phyloP scores from a whole-genome alignment of 495 filamentous ascomycete genomes.

The Penicillium atrosanguineum region DNA sequence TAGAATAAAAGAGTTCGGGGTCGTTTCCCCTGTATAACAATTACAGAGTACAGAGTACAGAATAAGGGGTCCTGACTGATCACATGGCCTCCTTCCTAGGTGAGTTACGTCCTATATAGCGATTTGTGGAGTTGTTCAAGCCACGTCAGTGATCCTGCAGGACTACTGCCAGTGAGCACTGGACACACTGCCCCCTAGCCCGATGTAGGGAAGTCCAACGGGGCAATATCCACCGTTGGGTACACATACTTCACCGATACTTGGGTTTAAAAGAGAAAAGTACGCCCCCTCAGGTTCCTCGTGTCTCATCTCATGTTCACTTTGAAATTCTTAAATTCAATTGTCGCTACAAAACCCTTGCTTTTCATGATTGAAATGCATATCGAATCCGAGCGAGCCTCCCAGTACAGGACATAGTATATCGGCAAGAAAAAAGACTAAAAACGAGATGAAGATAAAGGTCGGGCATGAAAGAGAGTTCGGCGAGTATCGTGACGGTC shows the following conservation, averaged over 20 bases:
- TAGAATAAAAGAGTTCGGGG: background rate
- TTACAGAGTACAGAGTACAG: background rate
- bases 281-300: conserved; percentile 4
- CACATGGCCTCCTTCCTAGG: background rate
- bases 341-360: background rate
- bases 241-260: conserved; percentile 26
- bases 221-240: conserved; percentile 24
- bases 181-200: conserved; percentile 9
- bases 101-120: background rate
- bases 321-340: conserved; percentile 3
- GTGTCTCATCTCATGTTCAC: background rate
- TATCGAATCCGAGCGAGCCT: conserved; percentile 14
- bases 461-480: background rate
- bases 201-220: conserved; percentile 15
- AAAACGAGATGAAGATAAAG: background rate
- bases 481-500: conserved; percentile 20
- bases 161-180: conserved; percentile 13
- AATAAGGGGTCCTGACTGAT: background rate
- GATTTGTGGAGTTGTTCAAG: background rate
- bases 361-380: conserved; percentile 2
- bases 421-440: background rate
- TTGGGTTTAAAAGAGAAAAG: background rate
- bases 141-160: background rate
- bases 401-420: conserved; percentile 10
- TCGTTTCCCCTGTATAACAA: background rate